Base-by-base conservation (phyloP, 2,329 filamentous ascomycete species). In the Penicillium brasilianum region DNA sequence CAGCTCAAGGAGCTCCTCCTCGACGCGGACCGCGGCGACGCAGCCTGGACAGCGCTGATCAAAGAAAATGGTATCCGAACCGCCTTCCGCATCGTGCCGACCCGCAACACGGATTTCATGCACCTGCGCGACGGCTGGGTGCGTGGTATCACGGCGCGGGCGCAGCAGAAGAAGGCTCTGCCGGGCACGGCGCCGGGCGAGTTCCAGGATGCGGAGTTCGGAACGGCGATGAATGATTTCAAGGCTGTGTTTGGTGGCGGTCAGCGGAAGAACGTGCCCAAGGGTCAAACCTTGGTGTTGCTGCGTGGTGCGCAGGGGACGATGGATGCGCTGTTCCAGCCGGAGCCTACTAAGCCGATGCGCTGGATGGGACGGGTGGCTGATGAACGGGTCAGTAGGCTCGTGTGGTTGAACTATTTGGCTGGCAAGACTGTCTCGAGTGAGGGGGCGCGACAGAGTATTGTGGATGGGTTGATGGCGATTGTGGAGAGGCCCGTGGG, bases 91-190 rank as follows among this genome's bases (percentile, higher is more conserved):
- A 90, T 99, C 65, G 88, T 94, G 2, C 95, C 95, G 0, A 93
- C 92, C n/a, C 85, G 92, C 39, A 93, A 96, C 77, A 99, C 95
- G 18, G 93, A 98, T 77, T 98, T 97, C 77, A 87, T 89, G 66
- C 95, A 99, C 76, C 78, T 99, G 64, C 87, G 94, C 43, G 95
- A 99, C 73, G 95, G 91, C 1, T 96, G 93, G 81, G 91, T 97
- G 61, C 87, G 93, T 6, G 90, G 91, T 22, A 90, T 99, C 65
- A 90, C 91, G 57, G 89, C 86, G 9, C 87, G 90, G 36, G 89
- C 90, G 2, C 83, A 88, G 64, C 82, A 83, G 22, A 78, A 80
- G 55, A 76, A 77, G 8, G 73, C 76, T 2, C 77, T 81, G 59
- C 71, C 74, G 11, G 56, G 58, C 13, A 37, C 61, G 34, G 52